Base-by-base conservation (phyloP, 2,329 filamentous ascomycete genomes). In the Penicillium sp. region DNA sequence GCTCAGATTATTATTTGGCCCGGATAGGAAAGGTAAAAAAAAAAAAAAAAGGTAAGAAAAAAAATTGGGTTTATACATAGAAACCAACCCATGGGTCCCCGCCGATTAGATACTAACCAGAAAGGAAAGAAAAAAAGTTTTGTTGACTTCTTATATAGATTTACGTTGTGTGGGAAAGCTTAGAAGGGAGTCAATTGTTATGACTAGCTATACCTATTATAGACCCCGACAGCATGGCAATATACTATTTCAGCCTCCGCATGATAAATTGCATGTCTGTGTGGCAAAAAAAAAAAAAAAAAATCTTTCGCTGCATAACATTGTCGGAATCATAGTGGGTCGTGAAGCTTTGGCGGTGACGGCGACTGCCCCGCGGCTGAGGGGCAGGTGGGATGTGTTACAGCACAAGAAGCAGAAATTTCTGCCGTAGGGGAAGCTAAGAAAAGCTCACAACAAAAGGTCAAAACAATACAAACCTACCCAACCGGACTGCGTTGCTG, bases 401-500 rank as follows among this genome's bases (percentile, higher is more conserved):
- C 27, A 26, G 47, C 43, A 31, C 23, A 40, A 40, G 29, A 23
- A 54, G 27, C 31, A 47, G 23, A 37, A 18, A 23, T 18, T 47
- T 44, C 20, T 44, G 27, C 40, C 20, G n/a, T 33, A 37, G 14
- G 15, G 33, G 33, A 31, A 15, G 33, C 15, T 37, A 23, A 43
- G 20, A 20, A 47, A 26, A 29, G 25, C 15, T 2, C 3, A 20
- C 44, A 41, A 40, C 51, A 51, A 53, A 51, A 61, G 49, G 49
- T 47, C 23, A 58, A 55, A 57, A 52, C 49, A 59, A 54, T 54
- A 35, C 53, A 53, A 61, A 55, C 46, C n/a, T 35, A 41, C 49
- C 49, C 49, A 37, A 50, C 47, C 33, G 22, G 31, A 59, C 64
- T 72, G 70, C 67, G 68, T 74, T 72, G 71, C 70, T 74, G 71